Evolutionary conservation across 1,139 yeast species (phyloP).

Genomic region (Scheffersomyces titani): DNA sequence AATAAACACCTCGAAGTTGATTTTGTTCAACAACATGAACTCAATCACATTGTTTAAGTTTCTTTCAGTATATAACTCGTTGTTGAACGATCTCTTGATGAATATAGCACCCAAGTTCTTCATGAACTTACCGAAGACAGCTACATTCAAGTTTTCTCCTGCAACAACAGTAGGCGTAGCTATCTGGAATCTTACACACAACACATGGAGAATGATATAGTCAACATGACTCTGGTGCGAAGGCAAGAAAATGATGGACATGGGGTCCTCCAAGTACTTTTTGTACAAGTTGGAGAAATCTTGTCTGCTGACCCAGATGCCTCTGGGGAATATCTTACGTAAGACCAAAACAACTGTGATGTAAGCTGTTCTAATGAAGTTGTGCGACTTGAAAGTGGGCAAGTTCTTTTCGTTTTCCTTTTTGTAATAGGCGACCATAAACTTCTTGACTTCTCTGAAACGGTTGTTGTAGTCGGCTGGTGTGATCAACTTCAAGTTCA

Average conservation of each 20-base stretch:
- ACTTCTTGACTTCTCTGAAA: slow-evolving; percentile 38
- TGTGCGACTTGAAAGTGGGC: slow-evolving; percentile 29
- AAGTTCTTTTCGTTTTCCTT: slow-evolving; percentile 38
- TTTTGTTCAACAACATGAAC: slow-evolving; percentile 50
- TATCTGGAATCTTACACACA: slow-evolving; percentile 57
- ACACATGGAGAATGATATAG: slow-evolving; percentile 61
- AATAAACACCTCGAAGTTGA: slow-evolving; percentile 62
- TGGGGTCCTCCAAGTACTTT: slow-evolving; percentile 39
- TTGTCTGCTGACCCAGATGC: slow-evolving; percentile 41
- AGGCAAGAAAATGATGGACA: slow-evolving; percentile 46
- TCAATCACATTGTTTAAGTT: slow-evolving; percentile 58
- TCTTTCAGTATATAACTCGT: slow-evolving; percentile 58
- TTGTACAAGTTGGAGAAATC: slow-evolving; percentile 34
- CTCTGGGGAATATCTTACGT: slow-evolving; percentile 44
- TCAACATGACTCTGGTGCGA: slow-evolving; percentile 70
- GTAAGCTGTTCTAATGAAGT: slow-evolving; percentile 37
- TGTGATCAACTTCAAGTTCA: slow-evolving; percentile 40
- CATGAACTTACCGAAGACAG: slow-evolving; percentile 53
- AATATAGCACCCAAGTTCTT: slow-evolving; percentile 49
- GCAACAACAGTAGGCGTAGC: slow-evolving; percentile 65
- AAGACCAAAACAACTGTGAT: slow-evolving; percentile 38
- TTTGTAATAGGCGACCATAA: slow-evolving; percentile 42
- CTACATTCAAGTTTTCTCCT: slow-evolving; percentile 68
- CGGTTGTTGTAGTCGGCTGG: slow-evolving; percentile 36
- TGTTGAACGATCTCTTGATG: slow-evolving; percentile 47